These are phyloP conservation scores for Plenodomus biglobosus DNA, from an alignment of 2,329 filamentous ascomycete genomes.

Conservation along the genomic window DNA sequence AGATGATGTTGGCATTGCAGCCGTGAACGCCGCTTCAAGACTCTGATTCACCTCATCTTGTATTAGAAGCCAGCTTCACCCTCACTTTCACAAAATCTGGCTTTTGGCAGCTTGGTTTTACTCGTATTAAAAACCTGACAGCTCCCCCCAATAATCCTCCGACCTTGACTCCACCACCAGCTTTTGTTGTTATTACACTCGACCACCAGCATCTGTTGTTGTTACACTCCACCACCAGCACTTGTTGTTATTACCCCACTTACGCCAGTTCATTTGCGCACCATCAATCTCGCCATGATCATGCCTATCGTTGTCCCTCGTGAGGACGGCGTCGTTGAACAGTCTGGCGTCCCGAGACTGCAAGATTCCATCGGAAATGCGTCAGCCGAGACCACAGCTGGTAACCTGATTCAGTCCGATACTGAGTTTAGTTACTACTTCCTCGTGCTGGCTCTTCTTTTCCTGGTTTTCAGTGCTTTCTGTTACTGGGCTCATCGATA, in stretches of 20 bases:
- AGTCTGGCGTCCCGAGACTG: no score
- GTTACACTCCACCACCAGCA: no score
- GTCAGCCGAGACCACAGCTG: neutral
- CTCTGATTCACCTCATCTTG: neutral
- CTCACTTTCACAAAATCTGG: no score
- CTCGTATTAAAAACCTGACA: neutral
- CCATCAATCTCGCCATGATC: neutral
- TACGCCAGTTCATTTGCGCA: no score
- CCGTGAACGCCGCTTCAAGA: neutral
- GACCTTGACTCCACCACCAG: neutral
- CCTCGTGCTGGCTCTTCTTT: neutral
- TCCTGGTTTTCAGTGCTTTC: neutral
- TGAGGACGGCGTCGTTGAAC: no score
- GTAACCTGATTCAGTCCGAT: neutral
- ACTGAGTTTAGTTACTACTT: neutral
- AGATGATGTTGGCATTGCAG: neutral
- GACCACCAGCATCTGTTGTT: neutral
- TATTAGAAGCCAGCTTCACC: neutral
- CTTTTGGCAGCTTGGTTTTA: neutral
- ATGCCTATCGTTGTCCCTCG: no score
- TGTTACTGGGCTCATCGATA: neutral
- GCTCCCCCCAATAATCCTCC: neutral
- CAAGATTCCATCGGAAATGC: neutral
- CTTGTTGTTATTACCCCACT: no score
- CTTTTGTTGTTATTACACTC: neutral